These are phyloP conservation scores for Colletotrichum acutatum DNA, from an alignment of 2,329 filamentous ascomycete genomes.

Conservation along the genomic window DNA sequence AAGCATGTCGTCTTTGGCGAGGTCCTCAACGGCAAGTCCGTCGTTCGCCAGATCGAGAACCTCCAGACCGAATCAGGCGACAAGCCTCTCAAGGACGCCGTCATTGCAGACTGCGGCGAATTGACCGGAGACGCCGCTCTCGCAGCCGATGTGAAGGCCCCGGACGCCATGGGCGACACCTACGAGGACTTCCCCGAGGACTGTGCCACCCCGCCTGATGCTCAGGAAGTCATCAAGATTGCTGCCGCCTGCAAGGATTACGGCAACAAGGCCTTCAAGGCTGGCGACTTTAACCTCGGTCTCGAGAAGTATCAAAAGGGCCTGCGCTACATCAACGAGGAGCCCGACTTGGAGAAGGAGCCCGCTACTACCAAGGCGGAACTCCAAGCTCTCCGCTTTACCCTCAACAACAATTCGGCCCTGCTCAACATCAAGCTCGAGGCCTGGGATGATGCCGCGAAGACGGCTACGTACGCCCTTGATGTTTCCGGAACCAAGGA, in stretches of 20 bases:
- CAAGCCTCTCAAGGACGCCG: conserved; percentile 79
- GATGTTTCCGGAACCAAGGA: conserved; percentile 73
- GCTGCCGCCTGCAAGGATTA: conserved; percentile 88
- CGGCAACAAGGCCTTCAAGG: conserved; percentile 94
- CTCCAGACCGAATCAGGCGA: conserved; percentile 78
- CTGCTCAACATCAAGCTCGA: conserved; percentile 86
- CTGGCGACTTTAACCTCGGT: conserved; percentile 73
- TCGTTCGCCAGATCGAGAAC: conserved; percentile 92
- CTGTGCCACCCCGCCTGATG: conserved; percentile 70
- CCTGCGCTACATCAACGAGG: conserved; percentile 87
- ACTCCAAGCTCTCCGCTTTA: conserved; percentile 79
- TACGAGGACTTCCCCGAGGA: conserved; percentile 98
- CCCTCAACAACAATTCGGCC: conserved; percentile 88
- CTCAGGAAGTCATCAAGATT: conserved; percentile 78
- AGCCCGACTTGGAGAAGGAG: conserved; percentile 79
- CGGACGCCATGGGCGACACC: conserved; percentile 86
- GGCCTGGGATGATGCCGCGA: conserved; percentile 75
- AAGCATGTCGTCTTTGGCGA: conserved; percentile 99
- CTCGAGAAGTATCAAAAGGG: conserved; percentile 96
- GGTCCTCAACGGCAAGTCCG: conserved; percentile 90
- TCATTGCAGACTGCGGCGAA: conserved; percentile 87
- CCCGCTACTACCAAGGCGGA: conserved; percentile 73
- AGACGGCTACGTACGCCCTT: conserved; percentile 79
- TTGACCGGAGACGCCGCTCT: conserved; percentile 78
- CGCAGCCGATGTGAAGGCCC: conserved; percentile 72